Base-by-base conservation (phyloP, 1,284 basidiomycete species). In the Vanrija pseudolonga region DNA sequence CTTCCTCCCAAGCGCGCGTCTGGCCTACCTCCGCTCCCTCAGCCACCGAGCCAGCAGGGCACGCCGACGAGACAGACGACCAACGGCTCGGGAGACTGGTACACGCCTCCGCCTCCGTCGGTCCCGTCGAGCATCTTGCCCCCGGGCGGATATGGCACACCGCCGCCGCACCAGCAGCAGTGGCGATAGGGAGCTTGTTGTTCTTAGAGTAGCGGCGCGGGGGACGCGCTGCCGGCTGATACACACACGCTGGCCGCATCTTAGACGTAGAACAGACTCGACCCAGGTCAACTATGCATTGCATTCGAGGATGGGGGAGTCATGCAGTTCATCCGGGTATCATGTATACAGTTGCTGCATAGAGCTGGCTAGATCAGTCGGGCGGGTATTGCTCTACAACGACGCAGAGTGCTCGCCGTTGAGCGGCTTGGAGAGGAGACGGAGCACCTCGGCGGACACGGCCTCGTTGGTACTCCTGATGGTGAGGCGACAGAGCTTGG, bases 401-500 rank as follows among this genome's bases (percentile, higher is more conserved):
- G 67, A 64, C 17, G 64, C 62, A 18, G 73, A 71, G 8, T 59
- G 56, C 50, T 76, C 73, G 20, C 59, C 61, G 49, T 76, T 73
- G 28, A 77, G 57, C 15, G 74, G 73, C 50, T 69, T 71, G 26
- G 63, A 61, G 18, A 70, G 57, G 20, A 77, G 59, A 66, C 81
- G 82, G 69, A 91, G 82, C 45, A 94, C 82, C 76, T 93, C 89
- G 2, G 80, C 74, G 38, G 93, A 92, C 9, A 96, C 92, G 36
- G 87, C 82, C 72, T 95, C 94, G 53, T 95, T 97, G 2, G 96
- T 98, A 67, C 93, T 95, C 66, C 96, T 84, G 43, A 98, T 83
- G 8, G 96, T 99, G 57, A 98, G 73, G 50, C 96, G 88, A 73
- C 92, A 96, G 45, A 98, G 80, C 82, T 95, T 95, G 17, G 93